Conservation (phyloP, 2,329 filamentous ascomycete genomes). For the Beauveria australis region DNA sequence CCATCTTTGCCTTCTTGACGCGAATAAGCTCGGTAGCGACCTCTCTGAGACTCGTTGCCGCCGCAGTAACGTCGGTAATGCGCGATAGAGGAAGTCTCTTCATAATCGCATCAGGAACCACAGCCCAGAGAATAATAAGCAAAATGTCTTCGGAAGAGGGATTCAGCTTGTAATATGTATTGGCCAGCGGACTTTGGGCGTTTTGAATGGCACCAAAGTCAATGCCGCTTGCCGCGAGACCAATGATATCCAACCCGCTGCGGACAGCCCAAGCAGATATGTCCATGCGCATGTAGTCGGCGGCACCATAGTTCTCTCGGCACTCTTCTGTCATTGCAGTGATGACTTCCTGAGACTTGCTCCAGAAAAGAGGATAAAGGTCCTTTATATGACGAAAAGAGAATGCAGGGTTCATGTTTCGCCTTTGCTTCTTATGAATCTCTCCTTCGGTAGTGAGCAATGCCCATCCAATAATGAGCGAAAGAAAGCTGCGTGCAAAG, state of each 20-base stretch:
- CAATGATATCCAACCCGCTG: constrained; percentile 27
- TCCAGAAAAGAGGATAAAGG: constrained; percentile 25
- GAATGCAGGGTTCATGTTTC: constrained; percentile 24
- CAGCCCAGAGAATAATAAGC: constrained; percentile 3
- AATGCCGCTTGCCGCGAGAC: constrained; percentile 23
- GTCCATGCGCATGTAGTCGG: constrained; percentile 12
- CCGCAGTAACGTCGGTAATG: background rate
- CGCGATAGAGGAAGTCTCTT: background rate
- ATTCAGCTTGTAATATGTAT: constrained; percentile 23
- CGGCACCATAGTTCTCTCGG: background rate
- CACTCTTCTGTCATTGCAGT: constrained; percentile 5
- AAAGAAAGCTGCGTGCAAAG: constrained; percentile 57
- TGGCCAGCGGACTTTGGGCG: constrained; percentile 25
- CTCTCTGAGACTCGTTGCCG: background rate
- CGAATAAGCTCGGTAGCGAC: background rate
- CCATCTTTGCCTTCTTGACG: background rate
- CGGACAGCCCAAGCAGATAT: constrained; percentile 16
- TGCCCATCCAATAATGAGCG: constrained; percentile 67
- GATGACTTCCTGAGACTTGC: constrained; percentile 21
- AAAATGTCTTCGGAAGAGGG: constrained; percentile 1
- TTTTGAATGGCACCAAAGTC: constrained; percentile 25
- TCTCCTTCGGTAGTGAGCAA: constrained; percentile 24
- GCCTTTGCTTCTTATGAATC: constrained; percentile 24
- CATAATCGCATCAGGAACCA: constrained; percentile 4
- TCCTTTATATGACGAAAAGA: constrained; percentile 23